Evolutionary conservation across 2,329 filamentous ascomycete genomes (phyloP).

Genomic region (Alternaria hordeiaustralica): DNA sequence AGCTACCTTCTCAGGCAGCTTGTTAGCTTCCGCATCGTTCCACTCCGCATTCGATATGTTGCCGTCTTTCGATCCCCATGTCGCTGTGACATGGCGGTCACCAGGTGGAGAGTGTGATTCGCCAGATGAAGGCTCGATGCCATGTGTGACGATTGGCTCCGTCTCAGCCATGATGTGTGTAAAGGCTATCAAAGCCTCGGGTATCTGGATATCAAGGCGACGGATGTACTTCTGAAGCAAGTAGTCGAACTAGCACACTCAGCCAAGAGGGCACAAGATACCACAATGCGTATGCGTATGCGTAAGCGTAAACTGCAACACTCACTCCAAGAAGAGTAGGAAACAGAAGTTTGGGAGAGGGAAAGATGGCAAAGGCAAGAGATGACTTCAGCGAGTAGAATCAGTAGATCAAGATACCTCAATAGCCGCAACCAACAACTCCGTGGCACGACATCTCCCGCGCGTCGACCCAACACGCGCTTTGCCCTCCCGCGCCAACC

Average conservation of each 20-base stretch:
- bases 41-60: slow-evolving; percentile 54
- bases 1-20: slow-evolving; percentile 53
- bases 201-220: not conserved
- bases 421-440: slow-evolving; percentile 5
- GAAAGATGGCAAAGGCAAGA: not conserved
- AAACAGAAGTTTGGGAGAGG: not conserved
- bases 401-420: not conserved
- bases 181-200: not conserved
- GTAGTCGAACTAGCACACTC: not conserved
- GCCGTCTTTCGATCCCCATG: slow-evolving; percentile 36
- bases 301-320: not conserved
- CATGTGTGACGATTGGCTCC: slow-evolving; percentile 39
- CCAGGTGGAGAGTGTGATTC: slow-evolving; percentile 38
- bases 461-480: not conserved
- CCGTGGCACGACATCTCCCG: slow-evolving; percentile 15
- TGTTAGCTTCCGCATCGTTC: slow-evolving; percentile 56
- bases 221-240: not conserved
- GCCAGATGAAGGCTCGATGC: slow-evolving; percentile 42
- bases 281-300: not conserved
- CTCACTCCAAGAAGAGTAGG: not conserved
- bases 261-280: slow-evolving; percentile 4
- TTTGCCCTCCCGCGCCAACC: not conserved
- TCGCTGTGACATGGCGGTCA: slow-evolving; percentile 27
- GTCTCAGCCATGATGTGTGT: slow-evolving; percentile 26
- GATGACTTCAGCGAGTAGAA: not conserved